Conservation (phyloP, 78 protist genomes). For the Cavenderia fasciculata region DNA sequence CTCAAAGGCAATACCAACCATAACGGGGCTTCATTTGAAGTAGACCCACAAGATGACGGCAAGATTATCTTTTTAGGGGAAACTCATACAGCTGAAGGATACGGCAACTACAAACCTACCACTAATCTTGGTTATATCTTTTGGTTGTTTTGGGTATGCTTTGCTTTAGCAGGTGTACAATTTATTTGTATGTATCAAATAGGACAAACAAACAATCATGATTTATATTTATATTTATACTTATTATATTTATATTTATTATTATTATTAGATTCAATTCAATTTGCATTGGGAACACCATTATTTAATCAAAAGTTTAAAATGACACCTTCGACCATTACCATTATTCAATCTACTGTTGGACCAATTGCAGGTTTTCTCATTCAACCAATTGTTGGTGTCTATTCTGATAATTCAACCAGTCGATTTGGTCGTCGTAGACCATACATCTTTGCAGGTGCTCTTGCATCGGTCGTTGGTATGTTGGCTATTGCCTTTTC, state of each 20-base stretch:
- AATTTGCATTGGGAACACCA: conserved; percentile 81
- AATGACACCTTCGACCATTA: conserved; percentile 42
- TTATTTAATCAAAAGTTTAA: conserved; percentile 47
- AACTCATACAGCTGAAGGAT: too few species aligned
- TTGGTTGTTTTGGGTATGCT: conserved; percentile 69
- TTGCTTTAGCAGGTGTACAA: conserved; percentile 76
- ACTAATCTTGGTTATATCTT: conserved; percentile 9
- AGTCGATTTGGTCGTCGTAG: conserved; percentile 79
- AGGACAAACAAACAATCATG: neutral
- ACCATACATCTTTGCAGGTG: conserved; percentile 78
- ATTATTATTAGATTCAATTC: conserved; percentile 52
- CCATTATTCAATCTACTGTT: conserved; percentile 54
- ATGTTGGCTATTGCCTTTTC: conserved; percentile 46
- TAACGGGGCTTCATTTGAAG: too few species aligned
- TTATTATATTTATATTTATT: neutral
- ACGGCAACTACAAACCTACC: too few species aligned
- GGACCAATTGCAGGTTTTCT: conserved; percentile 82
- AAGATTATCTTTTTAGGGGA: too few species aligned
- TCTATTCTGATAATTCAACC: conserved; percentile 55
- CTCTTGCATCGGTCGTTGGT: conserved; percentile 7
- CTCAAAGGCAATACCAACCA: too few species aligned
- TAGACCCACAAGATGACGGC: too few species aligned
- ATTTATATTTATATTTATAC: neutral
- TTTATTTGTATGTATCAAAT: conserved; percentile 49
- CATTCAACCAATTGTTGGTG: conserved; percentile 84